These are phyloP conservation scores for Aspergillus leporis DNA, from an alignment of 495 filamentous ascomycete genomes.

Conservation along the genomic window DNA sequence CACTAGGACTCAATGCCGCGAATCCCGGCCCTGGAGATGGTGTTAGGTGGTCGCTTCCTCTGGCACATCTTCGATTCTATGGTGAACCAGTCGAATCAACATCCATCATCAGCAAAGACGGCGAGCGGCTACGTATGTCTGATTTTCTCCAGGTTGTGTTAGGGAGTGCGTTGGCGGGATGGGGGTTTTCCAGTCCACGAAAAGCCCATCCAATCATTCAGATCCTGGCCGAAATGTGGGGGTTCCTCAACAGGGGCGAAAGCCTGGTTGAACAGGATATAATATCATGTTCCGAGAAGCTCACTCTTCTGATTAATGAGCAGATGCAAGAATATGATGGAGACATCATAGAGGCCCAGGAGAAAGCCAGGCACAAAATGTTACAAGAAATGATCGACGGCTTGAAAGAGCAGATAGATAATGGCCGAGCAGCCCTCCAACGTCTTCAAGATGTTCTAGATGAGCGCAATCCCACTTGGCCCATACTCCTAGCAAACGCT, in stretches of 20 bases:
- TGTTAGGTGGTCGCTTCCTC: slow-evolving; percentile 3
- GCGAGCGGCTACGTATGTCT: not conserved
- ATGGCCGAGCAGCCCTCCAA: not conserved
- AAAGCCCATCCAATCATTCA: slow-evolving; percentile 1
- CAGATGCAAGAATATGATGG: not conserved
- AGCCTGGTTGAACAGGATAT: not conserved
- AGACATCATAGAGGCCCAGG: not conserved
- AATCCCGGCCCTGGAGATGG: not conserved
- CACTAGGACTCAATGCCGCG: slow-evolving; percentile 1
- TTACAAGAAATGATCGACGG: not conserved
- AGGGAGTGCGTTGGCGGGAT: slow-evolving; percentile 1
- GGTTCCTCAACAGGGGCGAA: not conserved
- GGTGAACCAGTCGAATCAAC: slow-evolving; percentile 2
- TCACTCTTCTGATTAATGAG: not conserved
- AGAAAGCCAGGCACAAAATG: not conserved
- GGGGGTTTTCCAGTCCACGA: not conserved
- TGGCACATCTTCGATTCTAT: slow-evolving; percentile 5
- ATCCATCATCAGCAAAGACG: not conserved
- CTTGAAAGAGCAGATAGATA: not conserved
- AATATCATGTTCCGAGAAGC: not conserved
- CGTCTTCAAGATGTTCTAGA: not conserved
- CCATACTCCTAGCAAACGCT: not conserved
- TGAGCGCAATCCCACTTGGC: not conserved
- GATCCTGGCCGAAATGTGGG: not conserved
- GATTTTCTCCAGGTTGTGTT: slow-evolving; percentile 4